Evolutionary conservation across 1,284 basidiomycete genomes (phyloP).

Genomic region (Rhizoctonia solani): DNA sequence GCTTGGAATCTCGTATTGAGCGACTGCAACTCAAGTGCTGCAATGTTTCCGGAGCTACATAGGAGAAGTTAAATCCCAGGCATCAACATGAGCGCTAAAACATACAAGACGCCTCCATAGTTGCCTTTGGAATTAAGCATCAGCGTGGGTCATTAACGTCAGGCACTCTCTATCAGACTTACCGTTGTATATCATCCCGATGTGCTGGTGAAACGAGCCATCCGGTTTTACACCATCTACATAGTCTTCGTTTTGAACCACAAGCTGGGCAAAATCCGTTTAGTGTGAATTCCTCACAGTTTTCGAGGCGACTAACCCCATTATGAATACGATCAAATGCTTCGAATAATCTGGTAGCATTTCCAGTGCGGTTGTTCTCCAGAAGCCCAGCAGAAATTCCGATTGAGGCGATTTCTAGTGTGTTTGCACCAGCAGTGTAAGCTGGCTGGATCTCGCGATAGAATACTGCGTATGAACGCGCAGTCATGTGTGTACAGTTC

Average conservation of each 20-base stretch:
- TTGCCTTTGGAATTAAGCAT: slow-evolving; percentile 48
- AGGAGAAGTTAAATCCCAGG: too few species aligned
- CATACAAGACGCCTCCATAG: slow-evolving; percentile 64
- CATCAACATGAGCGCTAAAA: too few species aligned
- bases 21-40: slow-evolving; percentile 37
- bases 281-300: neutral
- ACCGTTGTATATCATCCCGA: slow-evolving; percentile 64
- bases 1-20: slow-evolving; percentile 34
- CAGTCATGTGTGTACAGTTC: slow-evolving; percentile 27
- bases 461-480: slow-evolving; percentile 58
- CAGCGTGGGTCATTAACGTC: too few species aligned
- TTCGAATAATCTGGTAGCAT: slow-evolving; percentile 53
- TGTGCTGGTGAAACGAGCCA: slow-evolving; percentile 66
- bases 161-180: too few species aligned
- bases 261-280: slow-evolving; percentile 41
- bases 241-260: slow-evolving; percentile 51
- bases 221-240: slow-evolving; percentile 66
- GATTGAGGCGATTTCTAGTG: slow-evolving; percentile 60
- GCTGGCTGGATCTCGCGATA: slow-evolving; percentile 42
- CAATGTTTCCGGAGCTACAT: too few species aligned
- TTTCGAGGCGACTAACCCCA: slow-evolving; percentile 1
- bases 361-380: slow-evolving; percentile 44
- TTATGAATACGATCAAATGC: slow-evolving; percentile 52
- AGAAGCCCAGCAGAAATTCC: slow-evolving; percentile 57
- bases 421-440: slow-evolving; percentile 62